Evolutionary conservation across 2,329 filamentous ascomycete species (phyloP).

Genomic region (Alternaria metachromatica): DNA sequence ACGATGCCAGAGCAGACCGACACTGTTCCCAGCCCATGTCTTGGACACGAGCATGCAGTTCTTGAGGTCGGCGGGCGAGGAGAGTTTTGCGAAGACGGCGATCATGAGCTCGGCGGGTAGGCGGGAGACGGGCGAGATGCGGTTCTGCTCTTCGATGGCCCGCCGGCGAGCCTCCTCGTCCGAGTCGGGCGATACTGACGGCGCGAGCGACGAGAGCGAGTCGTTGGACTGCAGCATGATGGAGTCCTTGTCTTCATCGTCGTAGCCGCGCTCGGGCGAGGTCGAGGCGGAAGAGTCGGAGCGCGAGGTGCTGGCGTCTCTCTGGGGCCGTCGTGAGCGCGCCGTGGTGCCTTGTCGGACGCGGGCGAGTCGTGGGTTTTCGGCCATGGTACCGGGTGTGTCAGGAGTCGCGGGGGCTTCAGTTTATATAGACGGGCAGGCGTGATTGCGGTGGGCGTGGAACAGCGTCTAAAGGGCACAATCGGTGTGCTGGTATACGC

Average conservation of each 20-base stretch:
- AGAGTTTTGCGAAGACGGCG: constrained; percentile 85
- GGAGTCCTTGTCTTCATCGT: constrained; percentile 94
- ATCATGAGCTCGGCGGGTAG: constrained; percentile 96
- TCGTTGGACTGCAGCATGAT: constrained; percentile 84
- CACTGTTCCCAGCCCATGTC: constrained; percentile 89
- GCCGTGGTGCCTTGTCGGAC: constrained; percentile 29
- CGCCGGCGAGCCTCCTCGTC: constrained; percentile 67
- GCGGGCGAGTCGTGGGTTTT: constrained; percentile 10
- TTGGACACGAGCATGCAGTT: constrained; percentile 94
- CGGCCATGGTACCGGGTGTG: constrained; percentile 11
- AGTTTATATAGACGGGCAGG: background rate
- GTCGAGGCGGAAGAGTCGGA: constrained; percentile 70
- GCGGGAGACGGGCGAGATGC: constrained; percentile 78
- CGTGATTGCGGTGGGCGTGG: background rate
- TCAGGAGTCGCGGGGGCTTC: background rate
- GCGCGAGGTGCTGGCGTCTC: constrained; percentile 44
- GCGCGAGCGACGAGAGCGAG: constrained; percentile 88
- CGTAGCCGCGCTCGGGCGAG: constrained; percentile 77
- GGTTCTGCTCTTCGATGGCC: constrained; percentile 67
- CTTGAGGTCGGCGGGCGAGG: constrained; percentile 75
- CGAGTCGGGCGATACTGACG: constrained; percentile 79
- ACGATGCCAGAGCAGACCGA: constrained; percentile 93
- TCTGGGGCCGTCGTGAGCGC: constrained; percentile 41
- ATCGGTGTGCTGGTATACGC: constrained; percentile 10
- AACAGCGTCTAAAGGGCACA: background rate